These are phyloP conservation scores for Yamadazyma friedrichii DNA, from an alignment of 1,139 yeast species.

Conservation along the genomic window DNA sequence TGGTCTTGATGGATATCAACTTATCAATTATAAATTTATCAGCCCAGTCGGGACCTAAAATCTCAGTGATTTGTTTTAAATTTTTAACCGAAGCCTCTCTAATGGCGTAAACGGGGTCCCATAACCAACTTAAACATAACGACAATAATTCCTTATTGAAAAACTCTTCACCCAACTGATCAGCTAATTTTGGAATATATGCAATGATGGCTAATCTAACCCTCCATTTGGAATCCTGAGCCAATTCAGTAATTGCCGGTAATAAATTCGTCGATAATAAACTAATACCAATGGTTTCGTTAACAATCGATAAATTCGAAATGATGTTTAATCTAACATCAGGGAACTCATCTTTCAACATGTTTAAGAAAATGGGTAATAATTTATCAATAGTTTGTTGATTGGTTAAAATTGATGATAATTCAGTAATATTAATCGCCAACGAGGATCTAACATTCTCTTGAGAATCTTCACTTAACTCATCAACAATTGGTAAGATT, in stretches of 20 bases:
- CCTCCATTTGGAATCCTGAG: slow-evolving; percentile 97
- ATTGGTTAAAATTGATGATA: slow-evolving; percentile 85
- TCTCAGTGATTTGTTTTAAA: slow-evolving; percentile 73
- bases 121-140: slow-evolving; percentile 92
- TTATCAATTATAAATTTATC: slow-evolving; percentile 78
- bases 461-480: slow-evolving; percentile 84
- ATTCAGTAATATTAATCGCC: slow-evolving; percentile 82
- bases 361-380: slow-evolving; percentile 83
- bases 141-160: slow-evolving; percentile 90
- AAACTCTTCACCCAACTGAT: slow-evolving; percentile 89
- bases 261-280: slow-evolving; percentile 79
- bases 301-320: slow-evolving; percentile 85
- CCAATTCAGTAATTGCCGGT: slow-evolving; percentile 95
- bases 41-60: slow-evolving; percentile 95
- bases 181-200: slow-evolving; percentile 94
- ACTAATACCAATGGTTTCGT: slow-evolving; percentile 92
- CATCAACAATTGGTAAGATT: slow-evolving; percentile 81
- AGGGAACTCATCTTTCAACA: slow-evolving; percentile 96
- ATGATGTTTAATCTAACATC: slow-evolving; percentile 95
- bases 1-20: slow-evolving; percentile 39
- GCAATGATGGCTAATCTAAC: slow-evolving; percentile 96
- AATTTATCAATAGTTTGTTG: slow-evolving; percentile 80
- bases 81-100: slow-evolving; percentile 94
- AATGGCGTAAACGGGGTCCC: slow-evolving; percentile 97
- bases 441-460: slow-evolving; percentile 92